Evolutionary conservation across 2,329 filamentous ascomycete genomes (phyloP), one percentile per base, ranked within the genome.

Genomic region (Calonectria hawksworthii): DNA sequence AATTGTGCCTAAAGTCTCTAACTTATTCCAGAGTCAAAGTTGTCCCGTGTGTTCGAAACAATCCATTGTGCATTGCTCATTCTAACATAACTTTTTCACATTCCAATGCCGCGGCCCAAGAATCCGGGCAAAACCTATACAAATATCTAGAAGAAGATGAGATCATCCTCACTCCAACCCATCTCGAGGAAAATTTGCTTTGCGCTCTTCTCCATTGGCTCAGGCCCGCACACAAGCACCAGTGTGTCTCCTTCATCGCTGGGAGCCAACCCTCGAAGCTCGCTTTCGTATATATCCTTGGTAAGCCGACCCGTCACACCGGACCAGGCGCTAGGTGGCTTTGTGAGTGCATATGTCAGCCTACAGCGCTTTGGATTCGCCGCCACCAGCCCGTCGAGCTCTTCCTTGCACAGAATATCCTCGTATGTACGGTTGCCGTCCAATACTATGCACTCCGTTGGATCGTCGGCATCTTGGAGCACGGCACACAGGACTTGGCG

Each of bases 401-500:
- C 94, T 1, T 88, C 85, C 74, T 90, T 91, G 81, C 94, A 96
- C 0, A 98, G 87, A n/a, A 98, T 98, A 82, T 98, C 96, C 76
- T 94, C 92, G 68, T 95, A 91, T 9, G 88, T 82, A 16, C 95
- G 88, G 80, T 98, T 98, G 0, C 95, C 95, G 80, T 98, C 90
- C 0, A 98, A 86, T 0, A 98, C 89, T 1, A 94, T 85, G 81
- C 95, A 98, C 2, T 83, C 86, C 0, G 94, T 97, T 11, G 84
- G 78, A 80, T 96, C 94, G 0, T 87, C 83, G 1, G 83, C 79
- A 76, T 96, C 92, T 59, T 59, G 65, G 67, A 80, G 75, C 21
- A 98, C 91, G 0, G 94, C 93, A 9, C 94, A 89, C 68, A 98
- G 87, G 4, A 98, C 94, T 81, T 97, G 94, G 83, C 93, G 97